Evolutionary conservation across 345 rosid species (phyloP).

Genomic region (Rhizophora apiculata): DNA sequence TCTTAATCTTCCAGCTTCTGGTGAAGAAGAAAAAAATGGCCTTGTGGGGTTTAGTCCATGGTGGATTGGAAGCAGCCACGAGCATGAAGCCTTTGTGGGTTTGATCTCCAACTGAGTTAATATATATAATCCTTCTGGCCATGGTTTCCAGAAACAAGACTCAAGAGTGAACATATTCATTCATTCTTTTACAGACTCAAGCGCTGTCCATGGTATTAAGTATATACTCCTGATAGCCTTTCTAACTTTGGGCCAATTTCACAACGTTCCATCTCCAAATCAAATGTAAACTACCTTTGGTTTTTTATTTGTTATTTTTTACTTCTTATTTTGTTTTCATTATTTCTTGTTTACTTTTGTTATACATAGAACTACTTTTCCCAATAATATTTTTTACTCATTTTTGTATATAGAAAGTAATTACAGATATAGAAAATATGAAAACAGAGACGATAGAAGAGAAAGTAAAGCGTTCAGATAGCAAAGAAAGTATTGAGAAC

Average conservation of each 20-base stretch:
- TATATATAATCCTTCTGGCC: neutral
- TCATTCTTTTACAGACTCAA: slow-evolving; percentile 42
- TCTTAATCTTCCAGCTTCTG: slow-evolving; percentile 57
- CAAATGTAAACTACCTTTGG: neutral
- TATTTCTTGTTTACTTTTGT: neutral
- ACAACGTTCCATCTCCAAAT: neutral
- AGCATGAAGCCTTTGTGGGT: slow-evolving; percentile 39
- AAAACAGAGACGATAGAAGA: too few species aligned
- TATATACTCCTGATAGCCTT: slow-evolving; percentile 4
- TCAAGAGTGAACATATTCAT: slow-evolving; percentile 41
- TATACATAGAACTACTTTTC: too few species aligned
- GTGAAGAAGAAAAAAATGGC: slow-evolving; percentile 42
- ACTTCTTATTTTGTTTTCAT: neutral
- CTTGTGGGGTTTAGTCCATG: slow-evolving; percentile 45
- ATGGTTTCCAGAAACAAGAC: slow-evolving; percentile 9
- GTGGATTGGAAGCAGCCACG: slow-evolving; percentile 49
- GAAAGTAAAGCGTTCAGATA: too few species aligned
- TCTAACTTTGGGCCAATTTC: slow-evolving; percentile 6
- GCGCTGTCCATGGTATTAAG: slow-evolving; percentile 10
- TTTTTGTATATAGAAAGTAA: too few species aligned
- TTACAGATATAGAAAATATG: too few species aligned
- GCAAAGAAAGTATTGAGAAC: too few species aligned
- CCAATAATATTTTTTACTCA: too few species aligned
- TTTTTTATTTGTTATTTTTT: neutral
- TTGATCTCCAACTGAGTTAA: slow-evolving; percentile 37